A percentile compares a stretch with the other conserved stretches of the same genome.
Evolutionary conservation across 2,329 filamentous ascomycete genomes (phyloP).

Genomic region (Drechslerella dactyloides): DNA sequence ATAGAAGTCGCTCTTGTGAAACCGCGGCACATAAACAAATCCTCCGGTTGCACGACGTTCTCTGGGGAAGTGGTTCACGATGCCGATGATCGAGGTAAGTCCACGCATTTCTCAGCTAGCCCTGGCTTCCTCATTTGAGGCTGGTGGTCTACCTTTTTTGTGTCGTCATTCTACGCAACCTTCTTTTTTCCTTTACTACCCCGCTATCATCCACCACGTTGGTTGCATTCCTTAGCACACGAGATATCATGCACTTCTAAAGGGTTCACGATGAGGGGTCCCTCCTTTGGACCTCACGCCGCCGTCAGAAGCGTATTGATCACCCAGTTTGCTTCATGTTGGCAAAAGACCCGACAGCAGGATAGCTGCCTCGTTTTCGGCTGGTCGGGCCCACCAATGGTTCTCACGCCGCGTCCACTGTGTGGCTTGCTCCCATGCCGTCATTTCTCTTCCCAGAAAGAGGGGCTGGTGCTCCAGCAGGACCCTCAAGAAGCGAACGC

Average conservation of each 20-base stretch:
- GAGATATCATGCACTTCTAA: too few relatives aligned
- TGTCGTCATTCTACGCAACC: background rate
- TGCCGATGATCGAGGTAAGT: slow-evolving; percentile 50
- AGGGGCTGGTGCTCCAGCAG: slow-evolving; percentile 11
- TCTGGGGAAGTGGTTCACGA: slow-evolving; percentile 6
- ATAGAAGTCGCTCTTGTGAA: slow-evolving; percentile 15
- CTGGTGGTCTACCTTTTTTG: background rate
- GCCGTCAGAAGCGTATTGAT: too few relatives aligned
- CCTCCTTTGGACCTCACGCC: too few relatives aligned
- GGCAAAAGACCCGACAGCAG: background rate
- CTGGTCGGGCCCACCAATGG: background rate
- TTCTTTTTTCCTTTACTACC: background rate
- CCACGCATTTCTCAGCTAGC: slow-evolving; percentile 2
- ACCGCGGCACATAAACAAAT: slow-evolving; percentile 18
- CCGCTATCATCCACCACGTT: too few relatives aligned
- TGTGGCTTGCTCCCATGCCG: slow-evolving; percentile 16
- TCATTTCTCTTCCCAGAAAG: slow-evolving; percentile 18
- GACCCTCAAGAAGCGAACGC: slow-evolving; percentile 28
- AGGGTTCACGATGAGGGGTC: too few relatives aligned
- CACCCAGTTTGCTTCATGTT: too few relatives aligned
- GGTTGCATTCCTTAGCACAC: too few relatives aligned
- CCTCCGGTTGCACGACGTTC: slow-evolving; percentile 19
- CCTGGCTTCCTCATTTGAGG: background rate
- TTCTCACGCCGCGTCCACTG: background rate
- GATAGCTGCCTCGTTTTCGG: slow-evolving; percentile 2